Conservation (phyloP, 1,284 basidiomycete species). For the Chiua sp. region DNA sequence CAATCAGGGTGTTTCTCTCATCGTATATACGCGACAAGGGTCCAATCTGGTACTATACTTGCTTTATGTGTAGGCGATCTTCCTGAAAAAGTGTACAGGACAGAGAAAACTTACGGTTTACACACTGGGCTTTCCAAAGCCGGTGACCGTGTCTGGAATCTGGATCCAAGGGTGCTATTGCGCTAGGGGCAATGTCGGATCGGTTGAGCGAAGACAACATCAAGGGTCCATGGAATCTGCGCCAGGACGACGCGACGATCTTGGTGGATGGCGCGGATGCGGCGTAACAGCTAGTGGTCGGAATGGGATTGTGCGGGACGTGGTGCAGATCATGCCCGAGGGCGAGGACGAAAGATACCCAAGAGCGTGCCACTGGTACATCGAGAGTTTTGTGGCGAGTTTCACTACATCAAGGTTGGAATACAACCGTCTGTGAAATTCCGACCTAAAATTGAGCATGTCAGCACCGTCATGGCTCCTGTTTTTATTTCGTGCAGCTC, state of each 20-base stretch:
- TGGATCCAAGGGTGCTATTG: conserved; percentile 21
- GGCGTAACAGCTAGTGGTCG: conserved; percentile 46
- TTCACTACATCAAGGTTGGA: not conserved
- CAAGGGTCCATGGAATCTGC: conserved; percentile 47
- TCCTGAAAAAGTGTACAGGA: conserved; percentile 28
- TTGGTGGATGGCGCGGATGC: conserved; percentile 48
- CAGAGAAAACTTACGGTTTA: conserved; percentile 25
- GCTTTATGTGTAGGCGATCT: not conserved
- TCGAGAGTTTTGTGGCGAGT: conserved; percentile 29
- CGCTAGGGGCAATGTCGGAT: conserved; percentile 41
- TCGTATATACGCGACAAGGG: conserved; percentile 53
- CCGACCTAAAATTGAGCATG: too few species aligned
- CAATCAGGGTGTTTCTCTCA: conserved; percentile 55
- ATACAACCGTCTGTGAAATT: too few species aligned
- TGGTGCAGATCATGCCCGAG: conserved; percentile 58
- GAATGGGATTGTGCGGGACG: conserved; percentile 54
- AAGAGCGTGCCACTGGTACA: conserved; percentile 32
- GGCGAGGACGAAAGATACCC: conserved; percentile 20
- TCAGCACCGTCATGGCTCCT: too few species aligned
- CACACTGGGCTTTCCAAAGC: too few species aligned
- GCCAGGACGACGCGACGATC: conserved; percentile 56
- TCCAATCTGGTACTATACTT: conserved; percentile 46
- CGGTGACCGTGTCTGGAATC: too few species aligned
- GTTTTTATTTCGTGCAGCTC: too few species aligned
- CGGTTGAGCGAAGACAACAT: not conserved